Evolutionary conservation across 768 basidiomycete species (phyloP).

Genomic region (Amanita fuliginea): DNA sequence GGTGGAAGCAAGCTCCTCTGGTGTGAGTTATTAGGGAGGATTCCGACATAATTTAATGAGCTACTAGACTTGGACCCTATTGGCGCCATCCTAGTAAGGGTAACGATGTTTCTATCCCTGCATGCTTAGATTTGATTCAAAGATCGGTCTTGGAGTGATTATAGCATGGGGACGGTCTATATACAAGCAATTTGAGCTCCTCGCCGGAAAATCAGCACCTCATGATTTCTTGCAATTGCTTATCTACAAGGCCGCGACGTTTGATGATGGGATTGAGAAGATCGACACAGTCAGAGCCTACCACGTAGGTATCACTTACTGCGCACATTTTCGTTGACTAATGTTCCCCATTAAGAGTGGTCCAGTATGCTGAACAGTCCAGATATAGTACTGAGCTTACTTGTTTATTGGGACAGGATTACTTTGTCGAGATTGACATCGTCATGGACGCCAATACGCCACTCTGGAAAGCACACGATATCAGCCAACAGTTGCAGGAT

Average conservation of each 20-base stretch:
- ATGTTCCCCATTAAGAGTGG: conserved; percentile 41
- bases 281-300: conserved; percentile 92
- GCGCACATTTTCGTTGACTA: conserved; percentile 6
- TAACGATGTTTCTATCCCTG: neutral
- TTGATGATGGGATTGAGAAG: conserved; percentile 74
- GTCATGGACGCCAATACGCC: conserved; percentile 88
- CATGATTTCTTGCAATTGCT: conserved; percentile 85
- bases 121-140: conserved; percentile 4
- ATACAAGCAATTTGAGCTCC: conserved; percentile 69
- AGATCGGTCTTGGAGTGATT: conserved; percentile 79
- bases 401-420: conserved; percentile 38
- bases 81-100: conserved; percentile 65
- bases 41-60: neutral
- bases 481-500: conserved; percentile 77
- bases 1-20: conserved; percentile 72
- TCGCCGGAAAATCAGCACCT: conserved; percentile 90
- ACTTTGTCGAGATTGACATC: conserved; percentile 92
- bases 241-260: conserved; percentile 88
- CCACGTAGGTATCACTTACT: conserved; percentile 42
- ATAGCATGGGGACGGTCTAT: conserved; percentile 68
- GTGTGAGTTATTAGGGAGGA: conserved; percentile 43
- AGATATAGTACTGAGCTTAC: neutral
- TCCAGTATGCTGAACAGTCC: conserved; percentile 34
- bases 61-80: conserved; percentile 60
- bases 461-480: conserved; percentile 79